These are phyloP conservation scores for Sclerotiophoma versabilis DNA, from an alignment of 2,329 filamentous ascomycete species.

Conservation along the genomic window DNA sequence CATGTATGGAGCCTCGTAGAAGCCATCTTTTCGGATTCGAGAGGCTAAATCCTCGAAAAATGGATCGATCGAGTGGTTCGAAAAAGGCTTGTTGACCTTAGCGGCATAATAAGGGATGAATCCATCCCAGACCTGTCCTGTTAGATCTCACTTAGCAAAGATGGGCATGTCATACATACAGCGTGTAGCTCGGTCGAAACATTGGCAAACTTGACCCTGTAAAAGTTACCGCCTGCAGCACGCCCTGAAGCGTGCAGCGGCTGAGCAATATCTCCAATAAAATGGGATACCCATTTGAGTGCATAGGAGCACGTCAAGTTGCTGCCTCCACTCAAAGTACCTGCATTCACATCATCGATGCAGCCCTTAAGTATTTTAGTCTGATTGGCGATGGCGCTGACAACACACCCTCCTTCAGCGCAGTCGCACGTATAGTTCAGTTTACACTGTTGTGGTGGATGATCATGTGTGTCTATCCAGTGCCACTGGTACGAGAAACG, in stretches of 20 bases:
- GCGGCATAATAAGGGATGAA: constrained; percentile 50
- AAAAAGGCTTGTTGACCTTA: constrained; percentile 42
- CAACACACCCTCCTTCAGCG: constrained; percentile 49
- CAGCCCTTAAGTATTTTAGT: constrained; percentile 49
- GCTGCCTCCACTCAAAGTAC: constrained; percentile 30
- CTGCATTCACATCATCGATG: constrained; percentile 38
- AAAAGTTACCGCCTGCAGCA: constrained; percentile 49
- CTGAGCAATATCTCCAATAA: constrained; percentile 52
- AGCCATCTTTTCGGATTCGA: constrained; percentile 46
- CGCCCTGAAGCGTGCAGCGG: constrained; percentile 51
- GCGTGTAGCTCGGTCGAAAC: constrained; percentile 47
- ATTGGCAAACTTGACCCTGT: constrained; percentile 47
- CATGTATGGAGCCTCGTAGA: constrained; percentile 44
- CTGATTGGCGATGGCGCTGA: constrained; percentile 53
- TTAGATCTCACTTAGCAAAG: constrained; percentile 15
- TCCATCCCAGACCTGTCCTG: constrained; percentile 49
- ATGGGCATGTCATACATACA: constrained; percentile 28
- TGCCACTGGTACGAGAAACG: constrained; percentile 54
- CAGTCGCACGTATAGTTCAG: constrained; percentile 50
- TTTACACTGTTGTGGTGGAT: constrained; percentile 43
- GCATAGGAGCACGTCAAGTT: constrained; percentile 51
- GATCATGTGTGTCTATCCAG: constrained; percentile 50
- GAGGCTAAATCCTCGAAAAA: constrained; percentile 47
- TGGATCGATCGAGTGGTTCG: constrained; percentile 44
- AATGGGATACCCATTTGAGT: constrained; percentile 53